phyloP scores from a whole-genome alignment of 148 eudicot genomes.

The Chenopodium formosanum region DNA sequence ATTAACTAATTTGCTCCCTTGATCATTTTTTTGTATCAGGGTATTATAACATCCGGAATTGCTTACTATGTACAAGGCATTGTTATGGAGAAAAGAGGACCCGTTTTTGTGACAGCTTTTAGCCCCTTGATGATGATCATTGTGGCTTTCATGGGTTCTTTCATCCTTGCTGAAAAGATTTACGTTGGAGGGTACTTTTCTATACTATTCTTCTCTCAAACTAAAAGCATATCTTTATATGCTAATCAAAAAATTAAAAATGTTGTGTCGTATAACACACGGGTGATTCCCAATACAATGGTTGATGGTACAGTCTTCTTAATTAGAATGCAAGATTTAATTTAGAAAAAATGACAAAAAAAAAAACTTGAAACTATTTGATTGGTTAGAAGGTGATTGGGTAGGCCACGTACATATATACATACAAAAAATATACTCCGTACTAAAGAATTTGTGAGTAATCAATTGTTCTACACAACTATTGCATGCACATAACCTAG shows the following conservation, averaged over 20 bases:
- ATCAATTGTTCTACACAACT: neutral
- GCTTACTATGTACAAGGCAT: slow-evolving; percentile 96
- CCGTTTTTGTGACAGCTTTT: slow-evolving; percentile 90
- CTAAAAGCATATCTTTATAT: no score
- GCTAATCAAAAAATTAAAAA: no score
- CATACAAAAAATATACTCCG: no score
- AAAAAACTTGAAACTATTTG: no score
- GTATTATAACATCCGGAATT: slow-evolving; percentile 57
- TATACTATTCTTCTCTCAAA: neutral
- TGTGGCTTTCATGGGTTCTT: slow-evolving; percentile 95
- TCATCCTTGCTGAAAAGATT: slow-evolving; percentile 88
- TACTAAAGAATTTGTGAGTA: neutral
- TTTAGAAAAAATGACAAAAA: no score
- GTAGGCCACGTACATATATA: no score
- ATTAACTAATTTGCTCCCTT: neutral
- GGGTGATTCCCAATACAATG: no score
- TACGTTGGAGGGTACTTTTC: slow-evolving; percentile 55
- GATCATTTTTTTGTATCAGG: slow-evolving; percentile 16
- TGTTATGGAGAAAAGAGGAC: slow-evolving; percentile 92
- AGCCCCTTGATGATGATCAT: slow-evolving; percentile 98
- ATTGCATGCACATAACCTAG: neutral
- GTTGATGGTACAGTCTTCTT: no score
- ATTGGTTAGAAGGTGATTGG: no score
- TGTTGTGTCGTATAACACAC: no score
- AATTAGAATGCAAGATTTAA: no score